These are phyloP conservation scores for Caryopteris hybrid DNA, from an alignment of 305 asterid genomes.

Conservation along the genomic window DNA sequence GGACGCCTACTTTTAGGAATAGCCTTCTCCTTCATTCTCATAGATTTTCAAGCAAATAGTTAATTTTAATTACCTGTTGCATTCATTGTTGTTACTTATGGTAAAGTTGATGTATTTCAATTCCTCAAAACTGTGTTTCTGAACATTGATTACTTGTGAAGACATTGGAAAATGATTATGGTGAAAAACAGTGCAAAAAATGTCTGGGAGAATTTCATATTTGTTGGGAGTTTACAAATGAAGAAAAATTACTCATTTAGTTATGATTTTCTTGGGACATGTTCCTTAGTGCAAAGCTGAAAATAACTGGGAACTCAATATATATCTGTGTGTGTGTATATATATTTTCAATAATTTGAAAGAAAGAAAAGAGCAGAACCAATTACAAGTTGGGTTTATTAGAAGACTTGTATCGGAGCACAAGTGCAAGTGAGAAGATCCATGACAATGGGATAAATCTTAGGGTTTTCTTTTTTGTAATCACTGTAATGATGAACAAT, in stretches of 20 bases:
- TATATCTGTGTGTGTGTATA: no score
- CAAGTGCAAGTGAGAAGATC: not conserved
- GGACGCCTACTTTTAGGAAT: not conserved
- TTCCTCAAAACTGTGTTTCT: not conserved
- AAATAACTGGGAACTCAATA: no score
- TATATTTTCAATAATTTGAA: no score
- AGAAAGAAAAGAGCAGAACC: no score
- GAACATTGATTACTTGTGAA: not conserved
- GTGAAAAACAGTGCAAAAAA: not conserved
- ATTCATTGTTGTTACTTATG: not conserved
- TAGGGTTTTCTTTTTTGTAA: not conserved
- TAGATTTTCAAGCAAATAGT: not conserved
- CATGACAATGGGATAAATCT: not conserved
- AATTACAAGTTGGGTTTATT: not conserved
- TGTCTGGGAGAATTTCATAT: not conserved
- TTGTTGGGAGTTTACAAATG: not conserved
- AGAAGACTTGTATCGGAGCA: not conserved
- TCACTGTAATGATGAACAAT: not conserved
- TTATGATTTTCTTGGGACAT: no score
- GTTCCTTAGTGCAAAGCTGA: no score
- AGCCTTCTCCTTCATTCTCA: conserved; percentile 1
- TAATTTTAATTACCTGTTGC: not conserved
- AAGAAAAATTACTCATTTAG: no score
- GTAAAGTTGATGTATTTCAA: not conserved
- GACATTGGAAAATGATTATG: not conserved